Evolutionary conservation across 2,329 filamentous ascomycete genomes (phyloP).

Genomic region (Waltergamsia citrina): DNA sequence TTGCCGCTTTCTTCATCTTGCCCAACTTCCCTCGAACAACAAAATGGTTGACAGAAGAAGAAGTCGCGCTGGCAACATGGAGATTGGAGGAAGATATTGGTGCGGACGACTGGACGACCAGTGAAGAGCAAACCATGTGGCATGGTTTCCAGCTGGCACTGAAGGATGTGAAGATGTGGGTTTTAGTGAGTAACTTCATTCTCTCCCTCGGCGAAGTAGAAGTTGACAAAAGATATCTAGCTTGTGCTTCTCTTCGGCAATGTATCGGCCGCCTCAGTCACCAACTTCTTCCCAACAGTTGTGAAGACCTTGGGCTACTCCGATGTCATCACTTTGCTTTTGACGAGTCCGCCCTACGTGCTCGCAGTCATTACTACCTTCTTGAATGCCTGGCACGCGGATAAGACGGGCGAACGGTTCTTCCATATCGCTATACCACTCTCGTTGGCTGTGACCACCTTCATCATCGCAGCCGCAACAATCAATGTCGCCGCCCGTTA

Average conservation of each 20-base stretch:
- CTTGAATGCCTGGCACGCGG: constrained; percentile 60
- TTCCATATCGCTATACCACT: constrained; percentile 57
- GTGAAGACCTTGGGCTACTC: constrained; percentile 10
- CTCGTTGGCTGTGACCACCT: constrained; percentile 50
- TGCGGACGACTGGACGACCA: constrained; percentile 39
- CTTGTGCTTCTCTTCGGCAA: constrained; percentile 6
- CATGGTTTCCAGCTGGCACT: constrained; percentile 46
- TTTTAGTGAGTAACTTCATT: constrained; percentile 41
- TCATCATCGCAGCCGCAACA: constrained; percentile 59
- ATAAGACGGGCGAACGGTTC: constrained; percentile 61
- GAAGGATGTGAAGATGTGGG: constrained; percentile 48
- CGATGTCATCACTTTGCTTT: constrained; percentile 11
- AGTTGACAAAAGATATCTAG: constrained; percentile 1
- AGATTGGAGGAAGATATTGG: constrained; percentile 55
- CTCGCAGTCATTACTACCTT: constrained; percentile 36
- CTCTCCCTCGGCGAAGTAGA: constrained; percentile 43
- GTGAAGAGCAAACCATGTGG: constrained; percentile 12
- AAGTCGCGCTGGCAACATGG: constrained; percentile 50
- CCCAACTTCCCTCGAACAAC: constrained; percentile 30
- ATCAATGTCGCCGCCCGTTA: constrained; percentile 53
- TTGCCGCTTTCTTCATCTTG: constrained; percentile 45
- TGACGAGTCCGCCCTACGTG: constrained; percentile 13
- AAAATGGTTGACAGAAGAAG: constrained; percentile 28
- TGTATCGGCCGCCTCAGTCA: constrained; percentile 4
- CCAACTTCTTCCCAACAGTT: constrained; percentile 15